Evolutionary conservation across 2,329 filamentous ascomycete genomes (phyloP).

Genomic region (Aspergillus pseudoglaucus): DNA sequence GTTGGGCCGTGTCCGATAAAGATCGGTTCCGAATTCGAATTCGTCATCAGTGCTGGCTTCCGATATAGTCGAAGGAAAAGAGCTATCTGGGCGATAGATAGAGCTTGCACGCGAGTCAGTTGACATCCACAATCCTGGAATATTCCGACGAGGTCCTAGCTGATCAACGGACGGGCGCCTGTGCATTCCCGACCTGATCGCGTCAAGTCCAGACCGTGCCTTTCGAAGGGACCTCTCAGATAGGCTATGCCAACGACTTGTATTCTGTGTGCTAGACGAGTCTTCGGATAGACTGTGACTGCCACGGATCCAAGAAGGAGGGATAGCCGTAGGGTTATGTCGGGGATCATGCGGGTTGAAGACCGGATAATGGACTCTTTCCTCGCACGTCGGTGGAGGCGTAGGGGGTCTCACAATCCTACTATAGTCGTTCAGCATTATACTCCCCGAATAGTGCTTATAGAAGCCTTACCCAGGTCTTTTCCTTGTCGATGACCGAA

Average conservation of each 20-base stretch:
- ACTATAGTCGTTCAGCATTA: not conserved
- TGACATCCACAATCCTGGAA: conserved; percentile 8
- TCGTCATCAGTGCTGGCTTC: conserved; percentile 25
- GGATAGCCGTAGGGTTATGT: conserved; percentile 23
- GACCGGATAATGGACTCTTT: conserved; percentile 29
- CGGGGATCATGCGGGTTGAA: conserved; percentile 30
- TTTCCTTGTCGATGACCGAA: conserved; percentile 12
- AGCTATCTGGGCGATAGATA: conserved; percentile 6
- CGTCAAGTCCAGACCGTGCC: conserved; percentile 25
- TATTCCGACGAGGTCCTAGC: not conserved
- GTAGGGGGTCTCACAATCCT: conserved; percentile 8
- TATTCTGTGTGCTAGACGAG: conserved; percentile 10
- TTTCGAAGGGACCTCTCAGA: conserved; percentile 25
- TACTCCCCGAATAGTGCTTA: not conserved
- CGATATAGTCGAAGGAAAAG: conserved; percentile 17
- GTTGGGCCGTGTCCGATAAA: conserved; percentile 20
- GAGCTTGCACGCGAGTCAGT: conserved; percentile 16
- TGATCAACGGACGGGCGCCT: conserved; percentile 10
- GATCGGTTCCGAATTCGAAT: conserved; percentile 19
- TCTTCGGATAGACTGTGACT: conserved; percentile 8
- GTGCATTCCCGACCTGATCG: conserved; percentile 22
- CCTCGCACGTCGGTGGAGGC: conserved; percentile 21
- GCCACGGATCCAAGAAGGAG: conserved; percentile 7
- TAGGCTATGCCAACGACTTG: conserved; percentile 20
- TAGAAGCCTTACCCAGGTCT: conserved; percentile 16